phyloP scores from a whole-genome alignment of 129 eudicot genomes.

The Heracleum sosnowskyi region DNA sequence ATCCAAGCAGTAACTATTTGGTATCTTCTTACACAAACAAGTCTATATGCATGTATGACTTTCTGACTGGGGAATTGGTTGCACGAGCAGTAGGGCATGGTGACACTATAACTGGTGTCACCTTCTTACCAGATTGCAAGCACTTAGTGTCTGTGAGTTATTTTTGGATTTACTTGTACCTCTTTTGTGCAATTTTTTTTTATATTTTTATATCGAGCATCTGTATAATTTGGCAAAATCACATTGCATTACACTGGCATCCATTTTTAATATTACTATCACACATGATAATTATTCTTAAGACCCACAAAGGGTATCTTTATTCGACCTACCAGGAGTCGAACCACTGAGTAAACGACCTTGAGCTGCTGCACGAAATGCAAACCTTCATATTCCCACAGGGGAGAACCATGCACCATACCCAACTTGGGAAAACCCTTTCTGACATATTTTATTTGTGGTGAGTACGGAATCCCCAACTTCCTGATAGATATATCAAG shows the following conservation, averaged over 20 bases:
- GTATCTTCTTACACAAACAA: constrained; percentile 53
- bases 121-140: constrained; percentile 69
- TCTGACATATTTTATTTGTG: neutral
- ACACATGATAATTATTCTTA: neutral
- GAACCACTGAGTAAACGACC: neutral
- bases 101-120: constrained; percentile 48
- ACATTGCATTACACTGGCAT: neutral
- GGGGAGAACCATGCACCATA: neutral
- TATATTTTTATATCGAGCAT: neutral
- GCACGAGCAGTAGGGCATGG: constrained; percentile 63
- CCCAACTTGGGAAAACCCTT: neutral
- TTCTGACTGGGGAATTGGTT: constrained; percentile 46
- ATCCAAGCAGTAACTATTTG: constrained; percentile 67
- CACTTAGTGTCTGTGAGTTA: constrained; percentile 64
- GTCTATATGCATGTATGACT: constrained; percentile 55
- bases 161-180: neutral
- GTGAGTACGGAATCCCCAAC: neutral
- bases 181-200: neutral
- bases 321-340: neutral
- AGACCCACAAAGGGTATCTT: neutral
- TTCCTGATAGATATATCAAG: neutral
- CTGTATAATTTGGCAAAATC: neutral
- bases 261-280: neutral
- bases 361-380: neutral
- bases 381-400: neutral